Conservation (phyloP, 139 green algal genomes). For the Ostreobium quekettii region DNA sequence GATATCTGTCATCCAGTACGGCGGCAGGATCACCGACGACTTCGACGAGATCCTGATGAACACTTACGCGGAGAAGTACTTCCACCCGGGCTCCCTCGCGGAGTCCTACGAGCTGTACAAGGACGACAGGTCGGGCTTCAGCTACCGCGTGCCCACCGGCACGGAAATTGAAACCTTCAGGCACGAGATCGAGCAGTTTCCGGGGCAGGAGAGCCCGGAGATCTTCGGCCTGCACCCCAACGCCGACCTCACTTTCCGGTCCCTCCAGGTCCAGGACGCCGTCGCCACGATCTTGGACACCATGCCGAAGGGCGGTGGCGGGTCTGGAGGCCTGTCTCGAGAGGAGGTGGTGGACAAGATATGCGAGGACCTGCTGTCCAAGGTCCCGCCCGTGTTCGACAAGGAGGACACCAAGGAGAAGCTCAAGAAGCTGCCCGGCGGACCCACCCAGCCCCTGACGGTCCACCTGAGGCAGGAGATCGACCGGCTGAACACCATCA, state of each 20-base stretch:
- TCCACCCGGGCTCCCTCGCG: slow-evolving; percentile 29
- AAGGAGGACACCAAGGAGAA: slow-evolving; percentile 77
- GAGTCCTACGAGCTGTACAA: slow-evolving; percentile 52
- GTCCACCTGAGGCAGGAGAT: slow-evolving; percentile 87
- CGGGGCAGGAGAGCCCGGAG: slow-evolving; percentile 71
- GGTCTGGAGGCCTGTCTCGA: slow-evolving; percentile 48
- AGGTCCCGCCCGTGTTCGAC: slow-evolving; percentile 76
- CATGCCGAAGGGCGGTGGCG: slow-evolving; percentile 69
- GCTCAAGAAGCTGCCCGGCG: slow-evolving; percentile 73
- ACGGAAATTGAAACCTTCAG: slow-evolving; percentile 75
- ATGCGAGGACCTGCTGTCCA: slow-evolving; percentile 80
- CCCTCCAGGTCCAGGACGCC: slow-evolving; percentile 57
- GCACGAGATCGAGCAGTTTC: slow-evolving; percentile 69
- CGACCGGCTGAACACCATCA: slow-evolving; percentile 77
- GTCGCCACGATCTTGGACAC: slow-evolving; percentile 78
- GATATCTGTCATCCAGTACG: slow-evolving; percentile 88
- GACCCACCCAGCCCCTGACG: slow-evolving; percentile 68
- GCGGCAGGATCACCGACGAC: slow-evolving; percentile 91
- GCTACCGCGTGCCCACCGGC: slow-evolving; percentile 63
- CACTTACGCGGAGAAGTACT: slow-evolving; percentile 83
- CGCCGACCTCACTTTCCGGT: slow-evolving; percentile 89
- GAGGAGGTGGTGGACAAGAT: slow-evolving; percentile 90
- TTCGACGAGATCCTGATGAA: slow-evolving; percentile 88
- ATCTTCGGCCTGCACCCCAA: slow-evolving; percentile 92
- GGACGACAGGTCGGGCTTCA: slow-evolving; percentile 49